Percentiles rank a stretch among this genome's conserved stretches.
These are phyloP conservation scores for Eucalyptus caleyi DNA, from an alignment of 345 rosid species.

Conservation along the genomic window DNA sequence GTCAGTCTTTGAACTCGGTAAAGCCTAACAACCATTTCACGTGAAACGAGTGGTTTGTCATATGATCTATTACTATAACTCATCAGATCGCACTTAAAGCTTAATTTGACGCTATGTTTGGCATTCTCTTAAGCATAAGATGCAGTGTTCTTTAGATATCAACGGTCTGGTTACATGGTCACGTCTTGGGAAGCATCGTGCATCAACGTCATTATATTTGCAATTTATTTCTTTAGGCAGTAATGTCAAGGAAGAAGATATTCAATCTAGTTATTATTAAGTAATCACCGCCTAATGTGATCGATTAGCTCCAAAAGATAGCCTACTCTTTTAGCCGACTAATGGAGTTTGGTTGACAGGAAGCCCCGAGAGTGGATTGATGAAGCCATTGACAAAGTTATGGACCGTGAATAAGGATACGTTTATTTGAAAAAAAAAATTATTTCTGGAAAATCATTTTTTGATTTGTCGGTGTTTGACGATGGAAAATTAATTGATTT, in stretches of 20 bases:
- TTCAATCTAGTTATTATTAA: not conserved
- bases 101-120: not conserved
- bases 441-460: too few species aligned
- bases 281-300: too few species aligned
- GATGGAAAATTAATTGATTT: too few species aligned
- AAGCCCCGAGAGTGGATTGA: not conserved
- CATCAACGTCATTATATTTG: not conserved
- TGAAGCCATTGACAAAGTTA: not conserved
- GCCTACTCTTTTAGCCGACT: not conserved
- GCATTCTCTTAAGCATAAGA: not conserved
- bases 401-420: not conserved
- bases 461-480: rapidly evolving
- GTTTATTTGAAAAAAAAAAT: too few species aligned
- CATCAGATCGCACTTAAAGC: not conserved
- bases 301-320: too few species aligned
- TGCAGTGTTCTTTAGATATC: not conserved
- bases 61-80: not conserved
- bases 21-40: not conserved
- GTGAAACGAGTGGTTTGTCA: not conserved
- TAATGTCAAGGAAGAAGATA: not conserved
- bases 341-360: not conserved
- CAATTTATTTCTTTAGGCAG: not conserved
- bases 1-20: not conserved
- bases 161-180: not conserved
- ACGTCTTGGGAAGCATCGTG: not conserved